A percentile compares a stretch with the other conserved stretches of the same genome.
These are phyloP conservation scores for Fusarium anthophilum DNA, from an alignment of 2,329 filamentous ascomycete genomes.

Conservation along the genomic window DNA sequence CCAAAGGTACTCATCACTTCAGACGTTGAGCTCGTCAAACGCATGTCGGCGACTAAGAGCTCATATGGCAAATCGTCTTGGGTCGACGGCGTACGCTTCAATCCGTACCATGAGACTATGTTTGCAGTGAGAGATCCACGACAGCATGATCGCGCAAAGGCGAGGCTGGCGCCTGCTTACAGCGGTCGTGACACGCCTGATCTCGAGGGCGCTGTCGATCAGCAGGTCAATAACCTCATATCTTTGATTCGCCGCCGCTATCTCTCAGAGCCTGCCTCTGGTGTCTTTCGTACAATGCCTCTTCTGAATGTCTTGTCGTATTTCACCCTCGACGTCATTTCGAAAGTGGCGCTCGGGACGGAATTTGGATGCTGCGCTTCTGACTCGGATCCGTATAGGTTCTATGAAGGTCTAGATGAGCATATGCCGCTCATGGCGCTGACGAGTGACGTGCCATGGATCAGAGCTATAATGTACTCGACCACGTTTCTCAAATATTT, in stretches of 20 bases:
- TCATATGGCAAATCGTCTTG: not conserved
- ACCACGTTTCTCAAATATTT: not conserved
- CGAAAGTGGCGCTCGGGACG: not conserved
- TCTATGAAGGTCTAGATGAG: not conserved
- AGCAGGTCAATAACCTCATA: not conserved
- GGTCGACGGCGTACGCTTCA: not conserved
- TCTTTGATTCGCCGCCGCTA: not conserved
- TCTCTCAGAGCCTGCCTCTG: not conserved
- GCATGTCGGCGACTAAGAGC: not conserved
- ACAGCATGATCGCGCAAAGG: not conserved
- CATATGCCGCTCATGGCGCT: not conserved
- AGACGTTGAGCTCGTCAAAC: not conserved
- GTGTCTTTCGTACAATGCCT: not conserved
- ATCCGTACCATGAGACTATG: not conserved
- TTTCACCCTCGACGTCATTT: not conserved
- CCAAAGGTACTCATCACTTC: not conserved
- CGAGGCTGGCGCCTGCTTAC: not conserved
- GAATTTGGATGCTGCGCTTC: slow-evolving; percentile 3
- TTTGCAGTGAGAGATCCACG: not conserved
- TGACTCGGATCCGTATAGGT: not conserved
- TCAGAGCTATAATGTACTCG: not conserved
- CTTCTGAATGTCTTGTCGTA: not conserved
- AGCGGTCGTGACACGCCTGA: slow-evolving; percentile 2
- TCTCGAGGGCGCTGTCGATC: not conserved
- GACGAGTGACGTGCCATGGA: not conserved